Percentiles rank a stretch among this genome's conserved stretches.
phyloP scores from a whole-genome alignment of 2,329 filamentous ascomycete species.

The Lecanicillium sp. region DNA sequence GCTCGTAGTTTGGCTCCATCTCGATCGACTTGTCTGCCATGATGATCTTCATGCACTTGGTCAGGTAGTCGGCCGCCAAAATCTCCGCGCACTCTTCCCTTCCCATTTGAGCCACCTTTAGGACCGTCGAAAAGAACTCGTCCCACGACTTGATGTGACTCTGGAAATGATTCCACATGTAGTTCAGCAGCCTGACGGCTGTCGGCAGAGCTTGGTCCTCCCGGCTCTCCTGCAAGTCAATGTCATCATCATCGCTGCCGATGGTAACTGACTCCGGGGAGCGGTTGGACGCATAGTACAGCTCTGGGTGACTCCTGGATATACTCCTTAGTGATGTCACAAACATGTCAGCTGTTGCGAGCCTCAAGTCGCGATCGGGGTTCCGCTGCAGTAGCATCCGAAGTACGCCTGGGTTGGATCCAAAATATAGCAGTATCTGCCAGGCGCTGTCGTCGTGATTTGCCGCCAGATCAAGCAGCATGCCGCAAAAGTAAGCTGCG shows the following conservation, averaged over 20 bases:
- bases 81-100: constrained; percentile 51
- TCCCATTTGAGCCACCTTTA: constrained; percentile 60
- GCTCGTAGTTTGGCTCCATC: constrained; percentile 48
- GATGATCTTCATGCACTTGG: constrained; percentile 53
- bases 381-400: constrained; percentile 60
- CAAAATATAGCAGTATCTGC: constrained; percentile 57
- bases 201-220: constrained; percentile 27
- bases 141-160: constrained; percentile 61
- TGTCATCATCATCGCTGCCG: constrained; percentile 7
- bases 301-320: constrained; percentile 38
- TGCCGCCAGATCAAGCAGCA: constrained; percentile 42
- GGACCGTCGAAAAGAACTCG: constrained; percentile 67
- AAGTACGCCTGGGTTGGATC: constrained; percentile 48
- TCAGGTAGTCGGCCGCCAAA: constrained; percentile 55
- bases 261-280: constrained; percentile 1
- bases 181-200: constrained; percentile 43
- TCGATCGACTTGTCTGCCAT: constrained; percentile 50
- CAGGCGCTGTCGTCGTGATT: constrained; percentile 50
- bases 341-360: constrained; percentile 45
- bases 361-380: constrained; percentile 50
- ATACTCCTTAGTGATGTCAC: constrained; percentile 47
- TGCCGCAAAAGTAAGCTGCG: constrained; percentile 48
- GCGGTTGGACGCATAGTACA: constrained; percentile 33
- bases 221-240: constrained; percentile 8
- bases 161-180: constrained; percentile 59